A percentile compares a stretch with the other conserved stretches of the same genome.
Evolutionary conservation across 1,284 basidiomycete species (phyloP).

Genomic region (Pseudozyma pruni): DNA sequence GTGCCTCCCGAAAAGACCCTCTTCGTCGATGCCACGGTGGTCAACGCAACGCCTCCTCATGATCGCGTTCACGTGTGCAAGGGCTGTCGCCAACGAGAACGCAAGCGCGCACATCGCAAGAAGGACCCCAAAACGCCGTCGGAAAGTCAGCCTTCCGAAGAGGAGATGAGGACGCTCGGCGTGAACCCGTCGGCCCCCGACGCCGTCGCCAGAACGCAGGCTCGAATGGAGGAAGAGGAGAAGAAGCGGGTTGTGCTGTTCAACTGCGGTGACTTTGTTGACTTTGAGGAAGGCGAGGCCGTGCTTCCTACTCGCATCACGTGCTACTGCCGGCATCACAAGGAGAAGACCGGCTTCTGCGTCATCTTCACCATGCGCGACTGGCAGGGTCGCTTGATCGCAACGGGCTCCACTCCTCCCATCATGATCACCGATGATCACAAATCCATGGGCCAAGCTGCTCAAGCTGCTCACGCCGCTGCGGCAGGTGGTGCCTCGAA

Average conservation of each 20-base stretch:
- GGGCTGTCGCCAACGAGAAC: constrained; percentile 75
- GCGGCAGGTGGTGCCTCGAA: constrained; percentile 27
- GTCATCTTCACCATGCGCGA: constrained; percentile 91
- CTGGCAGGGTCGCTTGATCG: constrained; percentile 81
- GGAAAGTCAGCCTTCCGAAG: constrained; percentile 47
- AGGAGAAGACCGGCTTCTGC: constrained; percentile 93
- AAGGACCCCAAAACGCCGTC: constrained; percentile 50
- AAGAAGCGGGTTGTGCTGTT: constrained; percentile 72
- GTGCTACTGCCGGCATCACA: constrained; percentile 98
- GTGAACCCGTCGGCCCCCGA: constrained; percentile 56
- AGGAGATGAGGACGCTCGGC: constrained; percentile 61
- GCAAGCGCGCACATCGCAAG: constrained; percentile 63
- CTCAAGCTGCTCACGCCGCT: constrained; percentile 31
- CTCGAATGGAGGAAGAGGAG: constrained; percentile 62
- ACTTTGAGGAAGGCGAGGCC: constrained; percentile 87
- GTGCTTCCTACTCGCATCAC: constrained; percentile 93
- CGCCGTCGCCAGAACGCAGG: constrained; percentile 49
- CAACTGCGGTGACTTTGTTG: constrained; percentile 91
- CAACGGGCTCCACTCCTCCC: constrained; percentile 83
- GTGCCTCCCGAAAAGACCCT: constrained; percentile 65
- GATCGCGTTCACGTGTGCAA: constrained; percentile 79
- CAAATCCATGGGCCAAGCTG: constrained; percentile 76
- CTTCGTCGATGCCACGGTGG: constrained; percentile 64
- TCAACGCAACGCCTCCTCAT: constrained; percentile 76
- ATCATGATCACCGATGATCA: constrained; percentile 96